Evolutionary conservation across 805 yeast genomes (phyloP), one percentile per base, ranked within the genome.

Genomic region (Priceomyces fermenticarens): DNA sequence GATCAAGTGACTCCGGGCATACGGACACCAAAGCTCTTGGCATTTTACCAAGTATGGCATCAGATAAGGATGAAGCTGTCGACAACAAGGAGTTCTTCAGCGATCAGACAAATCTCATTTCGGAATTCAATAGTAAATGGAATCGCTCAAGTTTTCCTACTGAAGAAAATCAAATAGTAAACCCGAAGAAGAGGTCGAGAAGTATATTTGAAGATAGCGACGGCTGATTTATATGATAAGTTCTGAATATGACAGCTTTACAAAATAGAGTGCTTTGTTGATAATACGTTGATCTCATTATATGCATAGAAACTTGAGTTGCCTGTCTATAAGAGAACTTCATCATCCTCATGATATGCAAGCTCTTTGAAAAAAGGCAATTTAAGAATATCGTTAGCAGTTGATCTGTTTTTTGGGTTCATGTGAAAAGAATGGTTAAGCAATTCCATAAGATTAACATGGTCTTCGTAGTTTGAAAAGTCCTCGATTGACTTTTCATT

Each of bases 351-450:
- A 7, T 49, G 41, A n/a, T 44, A 45, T 16, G 39, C 42, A 35
- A 70, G 54, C 48, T 77, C 78, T 43, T 65, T 57, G 57, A 87
- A 85, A 57, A 83, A 86, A 16, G 79, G 77, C 61, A 77, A 69
- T 36, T 72, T 67, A 45, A 83, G 59, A 9, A 81, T 70, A 30
- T 79, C 80, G 41, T 67, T 70, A 0, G 88, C 85, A 5, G 77
- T 64, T n/a, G 75, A 65, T 43, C 90, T 60, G 43, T 75, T 74
- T 32, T 59, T 55, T 5, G 82, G 81, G 58, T 82, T 78, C 72
- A 83, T 69, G 31, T 70, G 73, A 53, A 83, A 70, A 48, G 83
- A 78, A 28, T 69, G 73, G 46, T 77, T 72, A 33, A 83, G 61
- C n/a, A 83, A 54, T 41, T 80, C 78, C 42, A 81, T 62, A 40